Evolutionary conservation across 345 rosid species (phyloP), one percentile per base, ranked within the genome.

Genomic region (thale cress (Arabidopsis thaliana)): DNA sequence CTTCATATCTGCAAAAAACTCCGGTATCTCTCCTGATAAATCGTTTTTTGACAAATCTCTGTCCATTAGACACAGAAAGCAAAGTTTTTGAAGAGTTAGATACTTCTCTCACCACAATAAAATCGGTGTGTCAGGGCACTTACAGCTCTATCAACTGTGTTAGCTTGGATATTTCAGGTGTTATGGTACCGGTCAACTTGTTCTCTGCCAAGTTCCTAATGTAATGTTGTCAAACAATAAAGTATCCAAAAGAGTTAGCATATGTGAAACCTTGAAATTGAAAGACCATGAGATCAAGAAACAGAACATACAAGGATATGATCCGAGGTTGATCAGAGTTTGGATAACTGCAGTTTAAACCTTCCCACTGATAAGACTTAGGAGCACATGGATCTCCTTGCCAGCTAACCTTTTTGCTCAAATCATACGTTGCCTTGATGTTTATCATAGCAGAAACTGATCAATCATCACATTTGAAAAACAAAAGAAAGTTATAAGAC

Each of bases 41-140:
- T 52, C 76, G 56, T 85, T 88, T 23, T 79, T 77, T 3, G 94
- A 91, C 24, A 88, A 75, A 72, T 88, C 91, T 82, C 93, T 90
- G 83, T 38, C 23, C 60, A 55, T 65, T 65, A 3, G 9, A 33
- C 7, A 16, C 7, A 57, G 25, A 57, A 56, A 14, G 6, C 14
- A 55, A 16, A n/a, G 3, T 56, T 23, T 24, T 44, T 24, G 14
- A 2, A 69, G 36, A 25, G 71, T 69, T 42, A 33, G 8, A 2
- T 11, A 22, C 13, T n/a, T 28, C 32, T 24, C 13, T 9, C 0
- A 51, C 32, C 10, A 8, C 7, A 1, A 5, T 34, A 60, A 22
- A 50, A 25, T 41, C 50, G 44, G 41, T 37, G 20, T 32, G 8
- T 52, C 20, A 1, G 41, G 65, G 14, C 33, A 67, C 89, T 80